Conservation (phyloP, 305 asterid species). For the Solanum hybrid region DNA sequence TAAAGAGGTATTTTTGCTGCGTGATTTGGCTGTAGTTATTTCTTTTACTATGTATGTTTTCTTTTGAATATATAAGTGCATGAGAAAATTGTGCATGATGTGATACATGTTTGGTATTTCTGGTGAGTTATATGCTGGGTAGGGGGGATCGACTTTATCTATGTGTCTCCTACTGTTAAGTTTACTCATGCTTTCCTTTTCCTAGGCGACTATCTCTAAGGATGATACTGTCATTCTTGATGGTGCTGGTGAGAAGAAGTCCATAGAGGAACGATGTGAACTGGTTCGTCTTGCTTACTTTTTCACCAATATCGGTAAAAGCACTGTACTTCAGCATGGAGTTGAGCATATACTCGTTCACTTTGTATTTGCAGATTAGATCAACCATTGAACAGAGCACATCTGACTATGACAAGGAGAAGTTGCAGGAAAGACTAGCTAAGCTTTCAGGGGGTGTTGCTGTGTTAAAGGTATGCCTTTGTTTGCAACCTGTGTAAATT, state of each 20-base stretch:
- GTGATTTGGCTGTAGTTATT: not conserved
- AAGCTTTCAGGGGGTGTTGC: slow-evolving; percentile 84
- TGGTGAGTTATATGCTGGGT: fast-evolving
- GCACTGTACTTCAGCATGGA: not conserved
- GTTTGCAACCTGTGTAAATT: not conserved
- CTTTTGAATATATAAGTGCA: not conserved
- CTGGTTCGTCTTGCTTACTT: slow-evolving; percentile 39
- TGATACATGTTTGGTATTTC: not conserved
- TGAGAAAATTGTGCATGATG: not conserved
- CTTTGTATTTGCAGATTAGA: slow-evolving; percentile 44
- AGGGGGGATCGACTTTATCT: not conserved
- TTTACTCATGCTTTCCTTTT: not conserved
- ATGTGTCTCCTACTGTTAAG: not conserved
- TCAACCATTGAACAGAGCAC: slow-evolving; percentile 65
- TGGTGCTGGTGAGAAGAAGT: slow-evolving; percentile 82
- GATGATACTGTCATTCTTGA: slow-evolving; percentile 82
- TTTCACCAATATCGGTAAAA: not conserved
- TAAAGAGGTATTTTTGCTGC: slow-evolving; percentile 37
- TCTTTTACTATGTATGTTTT: not conserved
- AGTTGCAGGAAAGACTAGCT: slow-evolving; percentile 84
- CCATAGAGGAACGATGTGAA: slow-evolving; percentile 83
- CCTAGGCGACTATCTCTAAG: slow-evolving; percentile 63
- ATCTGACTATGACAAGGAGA: slow-evolving; percentile 90
- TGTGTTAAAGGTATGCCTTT: slow-evolving; percentile 50
- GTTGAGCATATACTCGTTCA: not conserved